Evolutionary conservation across 2,329 filamentous ascomycete species (phyloP).

Genomic region (Cladosporium colombiae): DNA sequence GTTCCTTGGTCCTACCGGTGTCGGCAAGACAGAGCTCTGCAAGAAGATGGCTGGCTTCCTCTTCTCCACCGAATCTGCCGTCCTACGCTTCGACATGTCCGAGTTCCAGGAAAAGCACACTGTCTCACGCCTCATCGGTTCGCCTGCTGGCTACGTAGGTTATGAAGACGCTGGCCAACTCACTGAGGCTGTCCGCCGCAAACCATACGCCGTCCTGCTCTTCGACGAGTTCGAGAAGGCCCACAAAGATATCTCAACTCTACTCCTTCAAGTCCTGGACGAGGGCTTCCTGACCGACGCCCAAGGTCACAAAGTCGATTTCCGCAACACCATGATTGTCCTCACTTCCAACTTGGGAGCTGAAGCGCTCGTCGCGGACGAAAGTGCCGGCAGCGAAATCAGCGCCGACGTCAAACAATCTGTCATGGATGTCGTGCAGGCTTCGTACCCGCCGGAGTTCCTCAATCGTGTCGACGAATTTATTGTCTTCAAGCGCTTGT

Average conservation of each 20-base stretch:
- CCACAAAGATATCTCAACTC: conserved; percentile 87
- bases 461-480: conserved; percentile 96
- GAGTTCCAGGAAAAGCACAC: conserved; percentile 98
- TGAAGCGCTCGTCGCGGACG: conserved; percentile 72
- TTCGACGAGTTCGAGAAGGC: conserved; percentile 99
- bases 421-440: conserved; percentile 84
- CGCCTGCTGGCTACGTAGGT: conserved; percentile 90
- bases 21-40: conserved; percentile 95
- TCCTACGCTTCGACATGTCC: conserved; percentile 95
- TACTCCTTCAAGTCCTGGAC: conserved; percentile 91
- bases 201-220: conserved; percentile 90
- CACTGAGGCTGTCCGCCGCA: conserved; percentile 90
- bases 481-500: conserved; percentile 90
- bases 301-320: conserved; percentile 95
- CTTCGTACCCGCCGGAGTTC: conserved; percentile 83
- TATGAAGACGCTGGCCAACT: conserved; percentile 97
- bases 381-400: conserved; percentile 49
- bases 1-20: conserved; percentile 94
- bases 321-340: conserved; percentile 94
- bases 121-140: conserved; percentile 86
- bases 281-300: conserved; percentile 95
- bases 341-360: conserved; percentile 94
- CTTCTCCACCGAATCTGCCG: conserved; percentile 87
- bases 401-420: conserved; percentile 71
- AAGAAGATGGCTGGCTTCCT: conserved; percentile 93